Evolutionary conservation across 257 asterid genomes (phyloP).

Genomic region (Ligustrum vulgare): DNA sequence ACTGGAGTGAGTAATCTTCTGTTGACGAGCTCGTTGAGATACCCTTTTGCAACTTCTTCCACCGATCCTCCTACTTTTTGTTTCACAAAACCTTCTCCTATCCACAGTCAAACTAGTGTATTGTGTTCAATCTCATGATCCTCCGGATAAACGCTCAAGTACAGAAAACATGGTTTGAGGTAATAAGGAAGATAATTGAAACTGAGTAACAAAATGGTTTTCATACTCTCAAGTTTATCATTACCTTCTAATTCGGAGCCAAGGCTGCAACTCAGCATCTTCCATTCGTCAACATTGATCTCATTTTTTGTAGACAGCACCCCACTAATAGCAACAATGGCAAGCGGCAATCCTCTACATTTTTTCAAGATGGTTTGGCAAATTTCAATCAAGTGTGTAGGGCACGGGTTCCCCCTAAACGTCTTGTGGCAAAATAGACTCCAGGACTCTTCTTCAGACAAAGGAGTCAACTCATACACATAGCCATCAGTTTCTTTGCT

Average conservation of each 20-base stretch:
- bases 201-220: slow-evolving; percentile 19
- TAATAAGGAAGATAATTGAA: slow-evolving; percentile 20
- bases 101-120: neutral
- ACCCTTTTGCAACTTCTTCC: slow-evolving; percentile 2
- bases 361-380: neutral
- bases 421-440: neutral
- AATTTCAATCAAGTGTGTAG: neutral
- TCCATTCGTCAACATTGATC: slow-evolving; percentile 10
- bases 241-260: slow-evolving; percentile 23
- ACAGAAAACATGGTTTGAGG: slow-evolving; percentile 13
- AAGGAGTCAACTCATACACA: neutral
- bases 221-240: slow-evolving; percentile 20
- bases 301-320: neutral
- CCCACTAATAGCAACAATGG: slow-evolving; percentile 17
- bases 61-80: neutral
- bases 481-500: neutral
- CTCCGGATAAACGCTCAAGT: slow-evolving; percentile 23
- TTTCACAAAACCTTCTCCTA: neutral
- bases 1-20: slow-evolving; percentile 20
- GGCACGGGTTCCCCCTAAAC: neutral
- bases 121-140: slow-evolving; percentile 6
- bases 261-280: slow-evolving; percentile 22
- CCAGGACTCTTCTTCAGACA: neutral
- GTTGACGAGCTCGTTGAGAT: slow-evolving; percentile 29
- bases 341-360: slow-evolving; percentile 22